Evolutionary conservation across 257 asterid genomes (phyloP).

Genomic region (Primulina tabacum): DNA sequence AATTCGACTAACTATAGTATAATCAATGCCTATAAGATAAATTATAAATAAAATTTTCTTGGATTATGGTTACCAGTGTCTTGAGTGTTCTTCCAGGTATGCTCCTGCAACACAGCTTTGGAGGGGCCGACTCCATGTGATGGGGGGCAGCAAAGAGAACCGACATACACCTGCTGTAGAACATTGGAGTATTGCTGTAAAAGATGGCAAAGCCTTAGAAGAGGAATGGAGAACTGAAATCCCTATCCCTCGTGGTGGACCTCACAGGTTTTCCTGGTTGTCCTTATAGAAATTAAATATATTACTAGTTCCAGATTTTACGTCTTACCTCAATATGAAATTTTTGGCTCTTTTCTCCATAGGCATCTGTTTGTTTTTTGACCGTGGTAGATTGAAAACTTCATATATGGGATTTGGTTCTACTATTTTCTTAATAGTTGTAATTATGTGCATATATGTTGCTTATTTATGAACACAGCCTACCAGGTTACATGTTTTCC

Average conservation of each 20-base stretch:
- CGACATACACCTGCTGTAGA: slow-evolving; percentile 68
- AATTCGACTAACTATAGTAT: neutral
- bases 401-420: neutral
- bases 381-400: neutral
- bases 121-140: slow-evolving; percentile 92
- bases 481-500: too few relatives aligned
- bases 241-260: slow-evolving; percentile 95
- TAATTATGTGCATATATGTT: neutral
- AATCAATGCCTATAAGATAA: neutral
- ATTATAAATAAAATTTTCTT: neutral
- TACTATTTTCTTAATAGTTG: neutral
- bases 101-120: slow-evolving; percentile 96
- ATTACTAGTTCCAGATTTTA: neutral
- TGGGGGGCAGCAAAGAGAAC: slow-evolving; percentile 97
- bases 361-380: neutral
- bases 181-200: slow-evolving; percentile 91
- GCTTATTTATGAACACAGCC: too few relatives aligned
- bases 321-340: neutral
- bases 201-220: slow-evolving; percentile 77
- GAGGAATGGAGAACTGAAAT: slow-evolving; percentile 73
- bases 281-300: slow-evolving; percentile 16
- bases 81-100: slow-evolving; percentile 45
- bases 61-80: neutral
- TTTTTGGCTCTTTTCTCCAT: slow-evolving; percentile 2
- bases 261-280: slow-evolving; percentile 61